Evolutionary conservation across 306 rosid species (phyloP), one percentile per base, ranked within the genome.

Genomic region (Cucumis hystrix): DNA sequence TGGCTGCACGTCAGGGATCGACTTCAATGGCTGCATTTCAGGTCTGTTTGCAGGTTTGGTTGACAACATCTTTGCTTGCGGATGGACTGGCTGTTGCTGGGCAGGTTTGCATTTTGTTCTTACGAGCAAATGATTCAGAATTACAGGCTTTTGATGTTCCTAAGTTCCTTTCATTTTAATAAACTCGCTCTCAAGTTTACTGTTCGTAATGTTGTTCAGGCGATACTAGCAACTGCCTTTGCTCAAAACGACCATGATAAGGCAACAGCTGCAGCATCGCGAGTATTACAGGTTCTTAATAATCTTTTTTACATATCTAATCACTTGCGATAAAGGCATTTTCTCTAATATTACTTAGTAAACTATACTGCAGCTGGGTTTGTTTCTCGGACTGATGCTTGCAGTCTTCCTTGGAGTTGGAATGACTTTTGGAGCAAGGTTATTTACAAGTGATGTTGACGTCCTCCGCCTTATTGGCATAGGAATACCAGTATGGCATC

Each of bases 1-100:
- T 94, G 83, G 93, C 98, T 74, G 98, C 98, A 71, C 90, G 95
- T 18, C 87, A 84, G 55, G 98, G 98, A 67, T 2, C 98, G 17
- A 92, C 91, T 58, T 85, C 93, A 49, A 94, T 94, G 98, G 98
- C 98, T 33, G 98, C 98, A 67, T 94, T 91, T 86, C 98, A 94
- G 83, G 93, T 94, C 68, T 94, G 97, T 83, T 84, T 94, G 83
- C 98, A 94, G 84, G 82, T 94, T 85, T 94, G 98, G 98, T 77
- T 94, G 88, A 88, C 98, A 59, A 88, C 87, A 57, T 94, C 98
- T 60, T 96, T 94, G 85, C 92, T 94, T 51, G 95, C 98, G 1
- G 98, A 94, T 69, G 98, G 98, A 79, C 85, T 94, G 13, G 98
- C 98, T 30, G 97, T 94, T 79, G 97, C 98, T 37, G 98, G 96